A percentile compares a stretch with the other conserved stretches of the same genome.
These are phyloP conservation scores for Nitzschia sp. DNA, from an alignment of 108 stramenopile genomes.

Conservation along the genomic window DNA sequence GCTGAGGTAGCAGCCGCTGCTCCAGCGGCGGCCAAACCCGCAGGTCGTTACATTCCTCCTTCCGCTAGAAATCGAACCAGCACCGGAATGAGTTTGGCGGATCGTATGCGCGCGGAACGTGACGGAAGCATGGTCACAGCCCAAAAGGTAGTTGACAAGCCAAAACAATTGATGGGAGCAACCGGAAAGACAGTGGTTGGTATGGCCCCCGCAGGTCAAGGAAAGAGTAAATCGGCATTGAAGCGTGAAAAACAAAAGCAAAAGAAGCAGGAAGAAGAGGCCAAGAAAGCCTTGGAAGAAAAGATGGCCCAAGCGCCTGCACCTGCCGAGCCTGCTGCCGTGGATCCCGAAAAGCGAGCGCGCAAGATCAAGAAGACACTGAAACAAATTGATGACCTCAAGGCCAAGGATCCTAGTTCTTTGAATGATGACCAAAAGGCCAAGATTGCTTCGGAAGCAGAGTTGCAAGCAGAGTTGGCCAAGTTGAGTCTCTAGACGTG, in stretches of 20 bases:
- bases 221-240: slow-evolving; percentile 78
- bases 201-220: slow-evolving; percentile 34
- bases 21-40: slow-evolving; percentile 45
- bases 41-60: slow-evolving; percentile 74
- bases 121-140: slow-evolving; percentile 67
- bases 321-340: slow-evolving; percentile 19
- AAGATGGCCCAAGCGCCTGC: slow-evolving; percentile 19
- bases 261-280: slow-evolving; percentile 57
- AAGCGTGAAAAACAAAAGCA: slow-evolving; percentile 65
- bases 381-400: slow-evolving; percentile 85
- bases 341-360: slow-evolving; percentile 75
- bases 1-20: slow-evolving; percentile 29
- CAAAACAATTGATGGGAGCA: slow-evolving; percentile 38
- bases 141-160: slow-evolving; percentile 34
- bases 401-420: slow-evolving; percentile 57
- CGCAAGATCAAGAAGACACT: slow-evolving; percentile 79
- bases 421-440: slow-evolving; percentile 84
- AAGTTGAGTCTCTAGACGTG: slow-evolving; percentile 11
- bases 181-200: slow-evolving; percentile 57
- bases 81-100: slow-evolving; percentile 68
- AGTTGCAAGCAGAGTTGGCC: slow-evolving; percentile 62
- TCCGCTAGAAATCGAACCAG: slow-evolving; percentile 52
- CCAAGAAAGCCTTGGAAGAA: slow-evolving; percentile 41
- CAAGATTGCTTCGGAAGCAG: slow-evolving; percentile 66
- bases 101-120: slow-evolving; percentile 77